Evolutionary conservation across 352 stramenopile species (phyloP), one percentile per base, ranked within the genome.

Genomic region (Phytopythium vexans): DNA sequence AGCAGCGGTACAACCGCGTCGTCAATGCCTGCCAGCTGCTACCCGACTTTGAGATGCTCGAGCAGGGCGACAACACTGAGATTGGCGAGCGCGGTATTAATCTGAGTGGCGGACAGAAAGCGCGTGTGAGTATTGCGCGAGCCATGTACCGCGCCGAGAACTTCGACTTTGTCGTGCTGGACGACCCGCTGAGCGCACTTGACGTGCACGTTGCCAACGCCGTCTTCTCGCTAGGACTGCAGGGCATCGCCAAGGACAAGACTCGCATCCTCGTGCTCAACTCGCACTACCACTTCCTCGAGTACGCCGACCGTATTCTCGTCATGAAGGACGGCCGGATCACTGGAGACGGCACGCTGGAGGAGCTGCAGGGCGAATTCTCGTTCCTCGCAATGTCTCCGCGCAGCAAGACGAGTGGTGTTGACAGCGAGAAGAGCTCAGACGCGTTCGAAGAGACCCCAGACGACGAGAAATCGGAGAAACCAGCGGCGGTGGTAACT

Each of bases 71-170:
- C 66, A 35, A 64, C 54, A 98, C 92, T 8, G 92, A 98, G 66
- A 98, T 98, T 44, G 95, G 94, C 36, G 94, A 98, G 68, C 94
- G 93, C 36, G 96, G 96, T 2, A 91, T 98, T 31, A 99, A 96
- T 53, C 65, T 98, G 8, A 95, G 70, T 5, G 93, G 95, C 14
- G 95, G 95, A 6, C 92, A 98, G 62, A 97, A 97, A 66, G 69
- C 71, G 31, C 74, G 90, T 35, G 74, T 97, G 31, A 77, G 73
- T 10, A 59, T 98, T 6, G 93, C 94, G 41, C 67, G 95, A 35
- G 87, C 80, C 4, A 72, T 98, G 14, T 98, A 98, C 68, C 71
- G 40, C 87, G 47, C 80, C 32, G 53, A 77, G 38, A 72, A 68
- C 40, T 67, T 78, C 0, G 89, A 98, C 56, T 66, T 98, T 11